Percentiles rank a stretch among this genome's conserved stretches.
Conservation (phyloP, 495 filamentous ascomycete genomes). For the Penicillium cataractarum region DNA sequence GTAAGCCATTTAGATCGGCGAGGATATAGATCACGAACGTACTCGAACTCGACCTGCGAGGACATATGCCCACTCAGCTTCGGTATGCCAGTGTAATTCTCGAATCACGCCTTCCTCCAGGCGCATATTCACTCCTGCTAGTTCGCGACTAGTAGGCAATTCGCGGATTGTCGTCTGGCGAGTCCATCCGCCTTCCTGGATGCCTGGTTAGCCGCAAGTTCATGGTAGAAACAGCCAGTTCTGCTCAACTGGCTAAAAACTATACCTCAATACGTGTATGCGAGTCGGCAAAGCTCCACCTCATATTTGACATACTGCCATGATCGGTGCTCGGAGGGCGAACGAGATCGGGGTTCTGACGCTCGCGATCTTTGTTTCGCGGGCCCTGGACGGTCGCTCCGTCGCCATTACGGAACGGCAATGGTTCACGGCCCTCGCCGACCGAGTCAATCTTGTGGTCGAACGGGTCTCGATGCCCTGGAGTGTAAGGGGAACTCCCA, state of each 20-base stretch:
- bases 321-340: constrained; percentile 67
- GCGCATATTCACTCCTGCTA: constrained; percentile 71
- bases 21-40: background rate
- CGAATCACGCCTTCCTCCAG: constrained; percentile 69
- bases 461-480: constrained; percentile 48
- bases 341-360: constrained; percentile 65
- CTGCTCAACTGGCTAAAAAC: background rate
- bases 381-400: constrained; percentile 67
- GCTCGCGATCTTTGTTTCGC: constrained; percentile 63
- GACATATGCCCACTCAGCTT: constrained; percentile 56
- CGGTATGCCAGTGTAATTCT: constrained; percentile 74
- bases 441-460: constrained; percentile 59
- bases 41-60: constrained; percentile 48
- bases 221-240: background rate
- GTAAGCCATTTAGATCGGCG: background rate
- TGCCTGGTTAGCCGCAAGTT: background rate
- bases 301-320: constrained; percentile 63
- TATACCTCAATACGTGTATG: constrained; percentile 66
- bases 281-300: constrained; percentile 70
- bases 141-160: constrained; percentile 58
- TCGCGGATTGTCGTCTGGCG: constrained; percentile 67
- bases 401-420: constrained; percentile 67
- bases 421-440: constrained; percentile 59
- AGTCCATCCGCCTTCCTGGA: constrained; percentile 68
- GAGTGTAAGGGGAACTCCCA: constrained; percentile 36